Evolutionary conservation across 192 early-diverging fungal genomes (phyloP).

Genomic region (Thamnidium elegans): DNA sequence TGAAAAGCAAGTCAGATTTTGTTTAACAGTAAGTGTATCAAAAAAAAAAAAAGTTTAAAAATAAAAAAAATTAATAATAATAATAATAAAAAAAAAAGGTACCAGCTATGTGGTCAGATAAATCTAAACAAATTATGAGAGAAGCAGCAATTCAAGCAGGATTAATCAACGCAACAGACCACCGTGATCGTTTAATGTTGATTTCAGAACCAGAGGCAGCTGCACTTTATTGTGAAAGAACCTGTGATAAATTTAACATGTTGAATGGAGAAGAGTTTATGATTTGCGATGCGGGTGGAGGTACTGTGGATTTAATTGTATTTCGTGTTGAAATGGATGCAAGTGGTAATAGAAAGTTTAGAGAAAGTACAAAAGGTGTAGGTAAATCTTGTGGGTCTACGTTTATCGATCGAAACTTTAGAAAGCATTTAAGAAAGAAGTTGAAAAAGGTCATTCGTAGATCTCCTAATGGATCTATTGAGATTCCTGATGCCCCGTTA

Average conservation of each 20-base stretch:
- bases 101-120: slow-evolving; percentile 52
- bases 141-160: slow-evolving; percentile 47
- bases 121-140: slow-evolving; percentile 51
- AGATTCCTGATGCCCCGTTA: slow-evolving; percentile 23
- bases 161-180: slow-evolving; percentile 40
- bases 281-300: slow-evolving; percentile 55
- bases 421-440: slow-evolving; percentile 37
- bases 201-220: slow-evolving; percentile 54
- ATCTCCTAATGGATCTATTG: not conserved
- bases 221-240: slow-evolving; percentile 51
- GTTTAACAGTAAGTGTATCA: slow-evolving; percentile 27
- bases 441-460: slow-evolving; percentile 18
- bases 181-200: slow-evolving; percentile 42
- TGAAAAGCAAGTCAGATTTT: slow-evolving; percentile 26
- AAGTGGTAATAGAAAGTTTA: slow-evolving; percentile 31
- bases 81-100: slow-evolving; percentile 15
- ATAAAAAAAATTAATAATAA: not conserved
- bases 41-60: not conserved
- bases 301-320: slow-evolving; percentile 52
- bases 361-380: slow-evolving; percentile 46
- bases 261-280: slow-evolving; percentile 50
- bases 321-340: slow-evolving; percentile 39
- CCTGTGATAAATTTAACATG: slow-evolving; percentile 50
- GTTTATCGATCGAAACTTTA: slow-evolving; percentile 51
- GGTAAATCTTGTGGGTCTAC: slow-evolving; percentile 52